Evolutionary conservation across 1,139 yeast species (phyloP).

Genomic region (Scheffersomyces segobiensis): DNA sequence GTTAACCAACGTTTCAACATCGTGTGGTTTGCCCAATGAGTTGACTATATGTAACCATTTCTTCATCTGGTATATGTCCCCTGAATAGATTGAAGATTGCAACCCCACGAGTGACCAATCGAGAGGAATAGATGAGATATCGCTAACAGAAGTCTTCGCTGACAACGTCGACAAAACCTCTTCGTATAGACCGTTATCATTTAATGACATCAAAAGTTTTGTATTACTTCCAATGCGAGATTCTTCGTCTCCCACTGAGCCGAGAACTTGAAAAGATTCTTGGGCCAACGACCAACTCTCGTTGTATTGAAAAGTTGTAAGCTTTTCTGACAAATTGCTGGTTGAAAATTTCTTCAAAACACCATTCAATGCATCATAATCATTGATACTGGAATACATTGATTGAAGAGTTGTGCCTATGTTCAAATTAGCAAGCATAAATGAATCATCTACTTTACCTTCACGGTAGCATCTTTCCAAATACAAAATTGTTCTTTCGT

Average conservation of each 20-base stretch:
- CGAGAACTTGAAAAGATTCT: constrained; percentile 75
- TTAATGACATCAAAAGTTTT: constrained; percentile 37
- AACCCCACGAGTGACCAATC: constrained; percentile 71
- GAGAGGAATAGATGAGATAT: constrained; percentile 29
- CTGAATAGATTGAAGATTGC: constrained; percentile 71
- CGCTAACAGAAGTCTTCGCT: constrained; percentile 25
- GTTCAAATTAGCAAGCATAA: constrained; percentile 31
- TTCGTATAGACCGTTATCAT: constrained; percentile 44
- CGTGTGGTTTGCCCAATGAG: constrained; percentile 39
- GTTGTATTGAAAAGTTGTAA: constrained; percentile 78
- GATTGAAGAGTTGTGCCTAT: constrained; percentile 61
- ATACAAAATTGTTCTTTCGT: constrained; percentile 86
- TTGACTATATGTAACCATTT: constrained; percentile 54
- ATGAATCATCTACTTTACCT: constrained; percentile 32
- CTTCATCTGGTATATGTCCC: constrained; percentile 51
- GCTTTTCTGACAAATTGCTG: constrained; percentile 67
- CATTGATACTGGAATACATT: constrained; percentile 86
- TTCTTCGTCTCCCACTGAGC: constrained; percentile 28
- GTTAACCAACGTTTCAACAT: constrained; percentile 58
- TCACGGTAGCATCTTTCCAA: constrained; percentile 73
- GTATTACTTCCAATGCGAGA: constrained; percentile 33
- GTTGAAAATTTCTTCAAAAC: constrained; percentile 73
- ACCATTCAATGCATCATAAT: constrained; percentile 89
- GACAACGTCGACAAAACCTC: constrained; percentile 39
- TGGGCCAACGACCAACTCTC: constrained; percentile 88